Conservation (phyloP, 345 rosid species). For the Viola odorata region DNA sequence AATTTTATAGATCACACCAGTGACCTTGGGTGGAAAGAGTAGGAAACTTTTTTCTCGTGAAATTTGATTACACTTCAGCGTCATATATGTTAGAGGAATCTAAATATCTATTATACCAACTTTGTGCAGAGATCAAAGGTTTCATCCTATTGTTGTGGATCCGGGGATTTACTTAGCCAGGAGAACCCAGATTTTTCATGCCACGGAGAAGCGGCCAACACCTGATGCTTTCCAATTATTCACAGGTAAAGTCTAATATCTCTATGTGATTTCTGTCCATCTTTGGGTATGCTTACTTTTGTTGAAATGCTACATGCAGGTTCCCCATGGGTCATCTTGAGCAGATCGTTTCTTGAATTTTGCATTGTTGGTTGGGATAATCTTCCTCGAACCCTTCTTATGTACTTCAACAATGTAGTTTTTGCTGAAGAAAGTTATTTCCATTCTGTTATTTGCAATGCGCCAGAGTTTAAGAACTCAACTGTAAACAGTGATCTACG, state of each 20-base stretch:
- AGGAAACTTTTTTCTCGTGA: slow-evolving; percentile 24
- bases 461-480: slow-evolving; percentile 77
- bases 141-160: slow-evolving; percentile 87
- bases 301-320: slow-evolving; percentile 47
- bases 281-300: slow-evolving; percentile 5
- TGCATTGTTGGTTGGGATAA: slow-evolving; percentile 97
- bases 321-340: slow-evolving; percentile 80
- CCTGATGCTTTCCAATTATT: slow-evolving; percentile 88
- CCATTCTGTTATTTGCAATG: slow-evolving; percentile 87
- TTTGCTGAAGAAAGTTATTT: slow-evolving; percentile 87
- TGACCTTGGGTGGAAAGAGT: slow-evolving; percentile 99
- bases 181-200: slow-evolving; percentile 78
- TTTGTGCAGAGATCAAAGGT: slow-evolving; percentile 58
- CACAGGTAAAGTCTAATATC: slow-evolving; percentile 53
- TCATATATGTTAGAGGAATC: slow-evolving; percentile 3
- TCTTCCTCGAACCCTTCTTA: slow-evolving; percentile 77
- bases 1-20: slow-evolving; percentile 93
- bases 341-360: slow-evolving; percentile 77
- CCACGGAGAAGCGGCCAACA: slow-evolving; percentile 68
- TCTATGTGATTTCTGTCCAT: neutral
- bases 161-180: slow-evolving; percentile 85
- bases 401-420: slow-evolving; percentile 87
- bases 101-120: slow-evolving; percentile 10
- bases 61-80: slow-evolving; percentile 2
- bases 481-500: slow-evolving; percentile 79